Percentiles rank a stretch among this genome's conserved stretches.
Evolutionary conservation across 768 basidiomycete species (phyloP).

Genomic region (Tulasnella sp.): DNA sequence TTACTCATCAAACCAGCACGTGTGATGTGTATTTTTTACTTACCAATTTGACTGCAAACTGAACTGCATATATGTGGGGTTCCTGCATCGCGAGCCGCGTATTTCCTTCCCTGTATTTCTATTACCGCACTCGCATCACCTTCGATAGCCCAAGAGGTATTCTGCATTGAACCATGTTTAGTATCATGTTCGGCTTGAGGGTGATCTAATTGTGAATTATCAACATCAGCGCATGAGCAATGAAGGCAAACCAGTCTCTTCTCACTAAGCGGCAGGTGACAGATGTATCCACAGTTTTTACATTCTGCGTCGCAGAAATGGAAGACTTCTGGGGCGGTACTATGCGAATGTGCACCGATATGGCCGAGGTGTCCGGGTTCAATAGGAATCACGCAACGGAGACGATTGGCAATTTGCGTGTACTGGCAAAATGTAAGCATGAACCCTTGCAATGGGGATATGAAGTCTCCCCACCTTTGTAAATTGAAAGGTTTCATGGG

Average conservation of each 20-base stretch:
- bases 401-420: constrained; percentile 13
- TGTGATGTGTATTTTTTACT: too few relatives aligned
- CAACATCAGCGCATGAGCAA: neutral
- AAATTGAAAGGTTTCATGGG: constrained; percentile 3
- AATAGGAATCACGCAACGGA: constrained; percentile 7
- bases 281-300: constrained; percentile 11
- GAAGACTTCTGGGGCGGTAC: neutral
- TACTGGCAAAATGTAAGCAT: neutral
- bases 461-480: constrained; percentile 4
- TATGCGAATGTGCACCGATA: constrained; percentile 7
- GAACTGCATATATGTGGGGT: constrained; percentile 6
- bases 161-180: constrained; percentile 11
- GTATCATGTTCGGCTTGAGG: constrained; percentile 9
- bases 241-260: neutral
- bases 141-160: constrained; percentile 9
- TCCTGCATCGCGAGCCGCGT: neutral
- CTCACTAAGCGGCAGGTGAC: constrained; percentile 8
- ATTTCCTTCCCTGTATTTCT: constrained; percentile 7
- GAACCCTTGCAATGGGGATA: neutral
- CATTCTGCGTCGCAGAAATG: constrained; percentile 13
- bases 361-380: constrained; percentile 3
- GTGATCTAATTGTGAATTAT: neutral
- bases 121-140: neutral
- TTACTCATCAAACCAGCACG: neutral
- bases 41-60: too few relatives aligned